Conservation (phyloP, 1,284 basidiomycete species). For the Ganoderma meredithae region DNA sequence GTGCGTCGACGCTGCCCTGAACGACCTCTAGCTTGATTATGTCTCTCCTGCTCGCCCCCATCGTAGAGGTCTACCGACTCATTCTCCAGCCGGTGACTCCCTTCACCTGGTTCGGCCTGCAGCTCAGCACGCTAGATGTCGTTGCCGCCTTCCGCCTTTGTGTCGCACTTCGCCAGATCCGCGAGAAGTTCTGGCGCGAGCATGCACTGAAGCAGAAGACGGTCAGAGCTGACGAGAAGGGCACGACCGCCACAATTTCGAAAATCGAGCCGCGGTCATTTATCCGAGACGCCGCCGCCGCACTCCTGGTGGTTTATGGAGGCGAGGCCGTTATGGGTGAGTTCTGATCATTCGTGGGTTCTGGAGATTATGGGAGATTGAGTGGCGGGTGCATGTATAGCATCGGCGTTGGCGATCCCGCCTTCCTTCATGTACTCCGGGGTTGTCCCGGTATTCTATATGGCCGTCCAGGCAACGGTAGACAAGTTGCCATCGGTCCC, state of each 20-base stretch:
- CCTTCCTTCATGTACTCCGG: constrained; percentile 78
- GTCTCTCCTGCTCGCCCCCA: constrained; percentile 46
- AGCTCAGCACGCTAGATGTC: constrained; percentile 68
- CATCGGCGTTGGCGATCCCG: constrained; percentile 65
- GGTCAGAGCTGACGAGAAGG: constrained; percentile 24
- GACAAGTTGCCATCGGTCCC: constrained; percentile 66
- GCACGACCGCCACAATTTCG: constrained; percentile 21
- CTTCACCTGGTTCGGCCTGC: constrained; percentile 70
- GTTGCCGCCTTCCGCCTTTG: constrained; percentile 72
- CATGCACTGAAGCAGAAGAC: constrained; percentile 46
- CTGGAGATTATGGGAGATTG: background rate
- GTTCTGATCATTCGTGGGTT: constrained; percentile 23
- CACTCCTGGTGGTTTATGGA: constrained; percentile 74
- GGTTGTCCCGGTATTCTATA: constrained; percentile 61
- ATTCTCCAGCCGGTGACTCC: constrained; percentile 67
- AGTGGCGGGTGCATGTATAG: constrained; percentile 43
- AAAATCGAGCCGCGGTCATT: constrained; percentile 61
- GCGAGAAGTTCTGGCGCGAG: constrained; percentile 55
- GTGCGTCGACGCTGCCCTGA: background rate
- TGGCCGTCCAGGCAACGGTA: constrained; percentile 61
- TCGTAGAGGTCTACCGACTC: constrained; percentile 61
- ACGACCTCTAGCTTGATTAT: constrained; percentile 17
- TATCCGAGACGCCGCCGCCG: constrained; percentile 60
- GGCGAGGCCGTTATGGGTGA: constrained; percentile 73
- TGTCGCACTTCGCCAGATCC: constrained; percentile 68